Base-by-base conservation (phyloP, 345 rosid genomes). In the Arabidopsis thaliana region DNA sequence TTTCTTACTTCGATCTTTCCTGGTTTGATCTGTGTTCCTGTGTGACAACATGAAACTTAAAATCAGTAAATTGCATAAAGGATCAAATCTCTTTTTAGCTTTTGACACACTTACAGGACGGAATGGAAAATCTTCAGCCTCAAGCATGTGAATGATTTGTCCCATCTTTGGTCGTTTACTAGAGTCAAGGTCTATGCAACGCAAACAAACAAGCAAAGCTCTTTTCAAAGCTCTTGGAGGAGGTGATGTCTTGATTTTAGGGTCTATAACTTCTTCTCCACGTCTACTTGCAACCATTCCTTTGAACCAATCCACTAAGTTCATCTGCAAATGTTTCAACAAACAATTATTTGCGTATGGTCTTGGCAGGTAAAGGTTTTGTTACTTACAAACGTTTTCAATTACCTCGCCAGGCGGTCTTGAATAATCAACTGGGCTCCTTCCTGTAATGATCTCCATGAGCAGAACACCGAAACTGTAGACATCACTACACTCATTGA, bases 71-170 rank as follows among this genome's bases (percentile, higher is more conserved):
- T 38, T 46, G 30, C 48, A 22, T 24, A 8, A 5, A 5, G 3
- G 16, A 22, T 37, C 13, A 50, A 23, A 38, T 7, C 50, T 40
- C 6, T 22, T 10, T 62, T 23, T 52, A 51, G 67, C 9, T 50
- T 20, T 37, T 53, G 57, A 9, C 48, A 49, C n/a, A 75, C 96
- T 79, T 84, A 94, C 98, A 12, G 88, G 22, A 66, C 97, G 96
- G 68, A 87, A 94, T 64, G 91, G 91, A 75, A 88, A 90, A 59
- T 95, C 97, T 12, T 92, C 97, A 7, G 89, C 91, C 73, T 91
- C 98, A n/a, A 95, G 97, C 99, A 95, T 87, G 77, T 91, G 97
- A 78, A 90, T 87, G 50, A 95, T 86, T 78, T 91, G 99, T 60
- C 99, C 97, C 99, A 95, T 95, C 85, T 91, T 91, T 23, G 97